Evolutionary conservation across 176 grass and related monocot genomes (phyloP), one percentile per base, ranked within the genome.

Genomic region (Carex myosuroides): DNA sequence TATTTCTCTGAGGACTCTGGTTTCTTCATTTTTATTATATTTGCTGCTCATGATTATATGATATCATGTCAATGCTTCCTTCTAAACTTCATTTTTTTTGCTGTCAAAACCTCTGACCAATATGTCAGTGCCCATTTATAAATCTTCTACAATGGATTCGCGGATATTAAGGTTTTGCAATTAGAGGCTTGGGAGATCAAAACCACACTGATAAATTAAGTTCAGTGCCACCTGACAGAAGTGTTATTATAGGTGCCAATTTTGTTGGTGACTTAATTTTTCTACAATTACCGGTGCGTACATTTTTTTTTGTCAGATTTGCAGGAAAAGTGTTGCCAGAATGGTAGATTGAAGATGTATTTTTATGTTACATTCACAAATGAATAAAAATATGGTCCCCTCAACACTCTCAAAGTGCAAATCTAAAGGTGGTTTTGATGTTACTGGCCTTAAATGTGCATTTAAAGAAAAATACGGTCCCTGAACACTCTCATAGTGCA

Each of bases 1-100:
- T 71, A 91, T 97, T 29, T 87, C 86, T 9, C 24, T 97, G 1
- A 90, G 91, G 46, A 91, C 50, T 35, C 89, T 97, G 87, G 94
- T 97, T 81, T 10, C 21, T 82, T 3, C 2, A 17, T 42, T 20
- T 39, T 35, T 17, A 33, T 55, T 22, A 13, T 17, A 14, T 48
- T 24, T 33, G 17, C 78, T 5, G 21, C 9, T 56, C 68, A 85
- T 57, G 1, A 88, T 53, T 56, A 8, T 42, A 8, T 42, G n/a
- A 8, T 52, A 24, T 55, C 8, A 70, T 0, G 59, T 4, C 0
- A 20, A 5, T 62, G 7, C 24, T 20, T 5, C 18, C 6, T 81
- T 86, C 64, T 50, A 62, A 64, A 80, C 32, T 17, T 41, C 11
- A 35, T 29, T 59, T 41, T 62, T 33, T 64, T 64, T 64, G 5